Evolutionary conservation across 495 filamentous ascomycete species (phyloP), one percentile per base, ranked within the genome.

Genomic region (Aspergillus bertholletiae): DNA sequence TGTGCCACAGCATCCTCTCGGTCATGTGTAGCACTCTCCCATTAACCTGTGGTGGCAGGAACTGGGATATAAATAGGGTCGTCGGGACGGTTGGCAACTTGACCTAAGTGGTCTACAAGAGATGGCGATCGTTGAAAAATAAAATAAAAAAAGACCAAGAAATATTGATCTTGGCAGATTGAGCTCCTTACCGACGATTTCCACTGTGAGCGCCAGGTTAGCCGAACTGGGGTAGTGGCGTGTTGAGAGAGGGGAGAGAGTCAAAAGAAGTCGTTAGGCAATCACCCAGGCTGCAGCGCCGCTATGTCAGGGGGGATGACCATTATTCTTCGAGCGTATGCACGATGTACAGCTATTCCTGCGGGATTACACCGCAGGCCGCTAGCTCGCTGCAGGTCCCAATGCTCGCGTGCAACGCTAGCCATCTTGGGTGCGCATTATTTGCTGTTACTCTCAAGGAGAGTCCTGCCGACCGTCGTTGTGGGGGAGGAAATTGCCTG

Each of bases 321-420:
- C 30, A 51, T 46, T 51, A 56, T 51, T 56, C 20, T 30, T 28
- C 41, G 23, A 27, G 49, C 13, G 7, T 45, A 41, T 35, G 47
- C 27, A 41, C 24, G 35, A 21, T 30, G 55, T 49, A 44, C 18
- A 49, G 44, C 23, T 46, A 18, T 46, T 52, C 35, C 49, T 41
- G 44, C 55, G 35, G 55, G 24, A 39, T 56, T 39, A 51, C 48
- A 56, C 54, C n/a, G 41, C 54, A 56, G 54, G 55, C 39, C 37
- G 55, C 49, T 57, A 47, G 34, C 34, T 45, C 37, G 49, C 49
- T 57, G 55, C 55, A 57, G 55, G 55, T 57, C 55, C 55, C 49
- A 47, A 47, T 41, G 55, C 46, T 52, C 43, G 55, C 49, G 43
- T 57, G 55, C 55, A 57, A 37, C 12, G 27, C 51, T 32, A 18